phyloP scores from a whole-genome alignment of 2,329 filamentous ascomycete genomes.

The Penicillium sp. region DNA sequence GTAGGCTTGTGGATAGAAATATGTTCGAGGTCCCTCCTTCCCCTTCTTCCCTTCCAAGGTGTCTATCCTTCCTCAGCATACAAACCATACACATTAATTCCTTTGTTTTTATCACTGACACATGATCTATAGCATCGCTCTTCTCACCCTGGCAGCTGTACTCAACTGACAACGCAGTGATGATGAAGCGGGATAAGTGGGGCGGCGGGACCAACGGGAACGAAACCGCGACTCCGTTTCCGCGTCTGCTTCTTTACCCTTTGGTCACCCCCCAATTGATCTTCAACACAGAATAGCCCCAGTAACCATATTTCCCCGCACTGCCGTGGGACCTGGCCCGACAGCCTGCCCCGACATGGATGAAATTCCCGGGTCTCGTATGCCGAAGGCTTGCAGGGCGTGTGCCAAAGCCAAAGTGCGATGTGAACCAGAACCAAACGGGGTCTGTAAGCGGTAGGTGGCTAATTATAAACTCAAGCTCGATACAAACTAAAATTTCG shows the following conservation, averaged over 20 bases:
- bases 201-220: not conserved
- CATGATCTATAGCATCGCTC: too few relatives aligned
- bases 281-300: not conserved
- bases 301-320: not conserved
- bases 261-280: not conserved
- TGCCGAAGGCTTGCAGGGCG: constrained; percentile 19
- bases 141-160: too few relatives aligned
- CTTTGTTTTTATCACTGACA: too few relatives aligned
- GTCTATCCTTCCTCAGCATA: not conserved
- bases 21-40: too few relatives aligned
- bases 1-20: too few relatives aligned
- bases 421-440: constrained; percentile 16
- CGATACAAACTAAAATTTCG: not conserved
- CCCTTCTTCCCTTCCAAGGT: not conserved
- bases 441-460: constrained; percentile 18
- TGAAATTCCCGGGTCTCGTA: constrained; percentile 6
- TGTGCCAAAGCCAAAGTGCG: constrained; percentile 25
- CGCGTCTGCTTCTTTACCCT: not conserved
- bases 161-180: not conserved
- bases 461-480: not conserved
- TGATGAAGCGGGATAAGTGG: not conserved
- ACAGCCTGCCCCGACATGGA: constrained; percentile 6
- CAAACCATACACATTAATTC: accelerated
- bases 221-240: not conserved
- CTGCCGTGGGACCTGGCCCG: not conserved